Percentiles rank a stretch among this genome's conserved stretches.
Conservation (phyloP, 352 stramenopile genomes). For the Plasmopara viticola region DNA sequence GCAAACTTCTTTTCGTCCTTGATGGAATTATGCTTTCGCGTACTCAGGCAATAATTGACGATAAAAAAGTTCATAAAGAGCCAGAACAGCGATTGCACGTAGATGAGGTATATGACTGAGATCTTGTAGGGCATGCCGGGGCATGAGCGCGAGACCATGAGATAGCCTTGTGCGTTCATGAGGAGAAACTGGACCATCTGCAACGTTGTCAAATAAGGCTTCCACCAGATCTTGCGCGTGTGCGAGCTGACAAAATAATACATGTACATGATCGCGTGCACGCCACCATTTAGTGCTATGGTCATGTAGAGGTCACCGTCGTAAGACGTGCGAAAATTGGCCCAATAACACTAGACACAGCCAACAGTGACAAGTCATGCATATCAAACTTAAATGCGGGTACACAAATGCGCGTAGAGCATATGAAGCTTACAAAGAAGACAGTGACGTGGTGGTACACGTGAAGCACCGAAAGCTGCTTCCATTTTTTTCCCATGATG, state of each 20-base stretch:
- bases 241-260: constrained; percentile 98
- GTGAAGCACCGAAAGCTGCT: constrained; percentile 94
- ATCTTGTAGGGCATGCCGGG: constrained; percentile 37
- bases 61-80: constrained; percentile 97
- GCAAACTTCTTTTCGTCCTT: constrained; percentile 33
- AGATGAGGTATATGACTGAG: constrained; percentile 36
- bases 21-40: constrained; percentile 28
- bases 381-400: background rate
- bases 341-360: constrained; percentile 78
- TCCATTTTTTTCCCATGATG: constrained; percentile 95
- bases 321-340: constrained; percentile 90
- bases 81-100: constrained; percentile 84
- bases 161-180: constrained; percentile 33
- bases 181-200: constrained; percentile 75
- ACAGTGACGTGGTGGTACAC: constrained; percentile 97
- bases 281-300: constrained; percentile 94
- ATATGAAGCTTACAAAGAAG: constrained; percentile 78
- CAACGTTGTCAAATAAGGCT: constrained; percentile 91
- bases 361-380: constrained; percentile 1
- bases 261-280: constrained; percentile 98
- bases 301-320: constrained; percentile 95
- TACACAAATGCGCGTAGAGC: background rate
- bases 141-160: constrained; percentile 35
- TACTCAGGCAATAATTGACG: constrained; percentile 74
- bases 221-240: constrained; percentile 96